Percentiles rank a stretch among this genome's conserved stretches.
These are phyloP conservation scores for Torrubiellomyces zombiae DNA, from an alignment of 2,329 filamentous ascomycete genomes.

Conservation along the genomic window DNA sequence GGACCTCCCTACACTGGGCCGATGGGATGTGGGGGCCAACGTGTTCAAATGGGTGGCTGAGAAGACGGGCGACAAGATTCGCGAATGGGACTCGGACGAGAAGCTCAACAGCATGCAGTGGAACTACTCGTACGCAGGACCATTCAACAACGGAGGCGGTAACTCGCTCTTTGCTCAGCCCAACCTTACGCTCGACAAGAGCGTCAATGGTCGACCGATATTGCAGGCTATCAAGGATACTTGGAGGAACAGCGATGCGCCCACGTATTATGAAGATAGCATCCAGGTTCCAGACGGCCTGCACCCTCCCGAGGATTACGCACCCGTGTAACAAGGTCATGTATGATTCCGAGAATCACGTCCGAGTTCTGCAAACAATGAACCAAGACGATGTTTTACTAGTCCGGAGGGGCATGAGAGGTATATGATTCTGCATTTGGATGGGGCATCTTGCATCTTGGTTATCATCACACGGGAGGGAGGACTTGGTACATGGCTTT, in stretches of 20 bases:
- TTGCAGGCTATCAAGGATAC: conserved; percentile 19
- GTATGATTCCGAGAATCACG: no score
- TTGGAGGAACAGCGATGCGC: conserved; percentile 20
- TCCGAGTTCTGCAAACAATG: no score
- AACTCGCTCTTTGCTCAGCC: conserved; percentile 21
- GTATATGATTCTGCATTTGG: no score
- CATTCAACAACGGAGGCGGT: conserved; percentile 21
- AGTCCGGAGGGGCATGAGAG: no score
- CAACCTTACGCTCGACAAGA: conserved; percentile 19
- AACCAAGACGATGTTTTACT: no score
- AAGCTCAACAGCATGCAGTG: conserved; percentile 26
- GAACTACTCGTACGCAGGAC: conserved; percentile 37
- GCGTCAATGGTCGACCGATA: conserved; percentile 16
- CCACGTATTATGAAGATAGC: conserved; percentile 24
- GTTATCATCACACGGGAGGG: no score
- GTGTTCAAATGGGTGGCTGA: conserved; percentile 45
- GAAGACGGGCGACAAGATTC: conserved; percentile 38
- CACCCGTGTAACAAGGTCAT: conserved; percentile 7
- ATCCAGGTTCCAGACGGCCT: conserved; percentile 24
- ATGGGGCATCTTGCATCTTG: no score
- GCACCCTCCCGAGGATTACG: conserved; percentile 23
- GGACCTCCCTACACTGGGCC: conserved; percentile 50
- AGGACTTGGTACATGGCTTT: no score
- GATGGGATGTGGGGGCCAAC: conserved; percentile 58
- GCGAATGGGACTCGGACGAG: conserved; percentile 17